A percentile compares a stretch with the other conserved stretches of the same genome.
These are phyloP conservation scores for Babesia ovis DNA, from an alignment of 169 alveolate genomes.

Conservation along the genomic window DNA sequence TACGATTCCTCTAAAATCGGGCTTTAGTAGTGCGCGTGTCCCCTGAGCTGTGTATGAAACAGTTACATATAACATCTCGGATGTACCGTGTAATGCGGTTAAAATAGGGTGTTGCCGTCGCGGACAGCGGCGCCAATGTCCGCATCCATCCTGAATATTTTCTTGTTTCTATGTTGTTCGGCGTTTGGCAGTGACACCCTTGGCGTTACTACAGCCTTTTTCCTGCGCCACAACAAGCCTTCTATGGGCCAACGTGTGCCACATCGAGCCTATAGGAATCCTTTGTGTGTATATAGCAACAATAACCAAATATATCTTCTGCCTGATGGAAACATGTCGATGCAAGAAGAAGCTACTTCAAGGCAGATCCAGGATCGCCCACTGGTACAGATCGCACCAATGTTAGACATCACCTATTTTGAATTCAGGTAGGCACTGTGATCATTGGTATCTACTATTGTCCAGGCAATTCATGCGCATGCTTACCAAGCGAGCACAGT, in stretches of 20 bases:
- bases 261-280: too few species aligned
- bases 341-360: conserved; percentile 4
- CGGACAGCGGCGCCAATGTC: conserved; percentile 20
- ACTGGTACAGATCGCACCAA: conserved; percentile 90
- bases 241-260: too few species aligned
- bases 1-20: background rate
- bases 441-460: background rate
- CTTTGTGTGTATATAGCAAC: too few species aligned
- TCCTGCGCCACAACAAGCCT: too few species aligned
- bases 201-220: background rate
- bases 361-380: conserved; percentile 43
- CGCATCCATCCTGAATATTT: background rate
- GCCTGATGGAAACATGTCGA: background rate
- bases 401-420: conserved; percentile 92
- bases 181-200: background rate
- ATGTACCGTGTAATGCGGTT: conserved; percentile 1
- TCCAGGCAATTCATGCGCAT: conserved; percentile 81
- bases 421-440: conserved; percentile 78
- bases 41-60: background rate
- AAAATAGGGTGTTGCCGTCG: background rate
- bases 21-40: background rate
- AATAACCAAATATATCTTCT: too few species aligned
- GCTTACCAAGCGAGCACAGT: conserved; percentile 81
- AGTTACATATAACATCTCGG: too few species aligned
- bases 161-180: background rate